A percentile compares a stretch with the other conserved stretches of the same genome.
Evolutionary conservation across 352 stramenopile genomes (phyloP).

Genomic region (Globisporangium barbulae): DNA sequence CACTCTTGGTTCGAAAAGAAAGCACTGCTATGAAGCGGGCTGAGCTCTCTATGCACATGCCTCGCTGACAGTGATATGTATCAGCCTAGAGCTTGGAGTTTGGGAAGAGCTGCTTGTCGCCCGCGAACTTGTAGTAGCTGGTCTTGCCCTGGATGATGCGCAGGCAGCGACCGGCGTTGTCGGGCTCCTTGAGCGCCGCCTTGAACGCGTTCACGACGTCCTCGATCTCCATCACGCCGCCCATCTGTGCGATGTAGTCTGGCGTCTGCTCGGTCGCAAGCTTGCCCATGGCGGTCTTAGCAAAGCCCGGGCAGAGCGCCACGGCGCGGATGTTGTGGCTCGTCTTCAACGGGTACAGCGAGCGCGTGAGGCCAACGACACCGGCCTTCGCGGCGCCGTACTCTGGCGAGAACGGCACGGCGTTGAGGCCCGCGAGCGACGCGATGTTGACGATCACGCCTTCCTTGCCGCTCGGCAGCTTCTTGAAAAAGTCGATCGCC

Average conservation of each 20-base stretch:
- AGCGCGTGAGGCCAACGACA: constrained; percentile 75
- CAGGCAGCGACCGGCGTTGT: constrained; percentile 57
- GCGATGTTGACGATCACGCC: constrained; percentile 36
- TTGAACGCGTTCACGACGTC: constrained; percentile 56
- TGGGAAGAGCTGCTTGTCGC: constrained; percentile 70
- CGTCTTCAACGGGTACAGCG: constrained; percentile 57
- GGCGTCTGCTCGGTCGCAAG: constrained; percentile 3
- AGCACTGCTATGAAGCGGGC: not conserved
- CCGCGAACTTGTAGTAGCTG: constrained; percentile 61
- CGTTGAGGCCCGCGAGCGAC: constrained; percentile 15
- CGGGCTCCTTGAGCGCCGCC: constrained; percentile 39
- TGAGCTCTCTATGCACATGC: not conserved
- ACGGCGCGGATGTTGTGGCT: constrained; percentile 59
- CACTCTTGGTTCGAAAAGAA: not conserved
- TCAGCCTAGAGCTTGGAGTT: constrained; percentile 39
- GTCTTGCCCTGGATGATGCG: constrained; percentile 47
- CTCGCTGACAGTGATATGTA: not conserved
- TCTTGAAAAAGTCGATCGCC: constrained; percentile 53
- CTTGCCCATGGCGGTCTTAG: constrained; percentile 25
- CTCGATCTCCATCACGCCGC: constrained; percentile 41
- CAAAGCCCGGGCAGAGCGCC: constrained; percentile 24
- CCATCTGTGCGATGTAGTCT: constrained; percentile 11
- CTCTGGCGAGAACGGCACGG: constrained; percentile 52
- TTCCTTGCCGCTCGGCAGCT: constrained; percentile 53
- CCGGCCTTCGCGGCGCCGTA: constrained; percentile 77